Evolutionary conservation across 2,329 filamentous ascomycete genomes (phyloP), one percentile per base, ranked within the genome.

Genomic region (Aspergillus tubingensis): DNA sequence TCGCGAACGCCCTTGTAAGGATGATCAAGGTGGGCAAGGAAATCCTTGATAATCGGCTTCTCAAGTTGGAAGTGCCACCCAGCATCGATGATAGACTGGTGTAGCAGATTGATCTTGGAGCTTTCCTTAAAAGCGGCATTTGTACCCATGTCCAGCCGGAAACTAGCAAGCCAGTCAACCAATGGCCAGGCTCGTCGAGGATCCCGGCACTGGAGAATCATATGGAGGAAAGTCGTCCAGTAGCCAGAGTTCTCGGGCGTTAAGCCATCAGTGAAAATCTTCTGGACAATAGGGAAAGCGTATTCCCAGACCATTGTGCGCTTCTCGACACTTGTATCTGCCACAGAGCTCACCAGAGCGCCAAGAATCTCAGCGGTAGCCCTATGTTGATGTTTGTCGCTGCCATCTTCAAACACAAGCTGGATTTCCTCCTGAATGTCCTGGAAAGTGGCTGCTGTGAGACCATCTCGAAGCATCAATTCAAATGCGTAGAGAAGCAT

Each of bases 111-210:
- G 15, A 99, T 91, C 80, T 98, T 97, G 27, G 94, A 96, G 58
- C 94, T 96, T 75, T 99, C 96, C 75, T 99, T 99, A 84, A 99
- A 99, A 0, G 95, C 95, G 3, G 96, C 95, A 72, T 98, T 97
- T 0, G 94, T 97, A 5, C 86, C 83, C 89, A 98, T 94, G 73
- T 99, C 95, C 8, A 99, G 83, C 30, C 92, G 86, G 85, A 98
- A 98, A 57, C 88, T 86, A 50, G 90, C 86, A 19, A 99, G 82
- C 76, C 87, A 89, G 65, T 95, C 89, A 38, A 96, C 86, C 64
- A 99, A 84, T 65, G 96, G 94, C 81, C 90, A 92, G 3, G 88
- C 88, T 64, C 94, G 87, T 48, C 96, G 87, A 11, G 95, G 94
- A 76, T 99, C 95, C 70, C 95, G 94, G 10, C 89, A 88, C 68